Base-by-base conservation (phyloP, 2,329 filamentous ascomycete genomes). In the Pyrenophora tritici-repentis region DNA sequence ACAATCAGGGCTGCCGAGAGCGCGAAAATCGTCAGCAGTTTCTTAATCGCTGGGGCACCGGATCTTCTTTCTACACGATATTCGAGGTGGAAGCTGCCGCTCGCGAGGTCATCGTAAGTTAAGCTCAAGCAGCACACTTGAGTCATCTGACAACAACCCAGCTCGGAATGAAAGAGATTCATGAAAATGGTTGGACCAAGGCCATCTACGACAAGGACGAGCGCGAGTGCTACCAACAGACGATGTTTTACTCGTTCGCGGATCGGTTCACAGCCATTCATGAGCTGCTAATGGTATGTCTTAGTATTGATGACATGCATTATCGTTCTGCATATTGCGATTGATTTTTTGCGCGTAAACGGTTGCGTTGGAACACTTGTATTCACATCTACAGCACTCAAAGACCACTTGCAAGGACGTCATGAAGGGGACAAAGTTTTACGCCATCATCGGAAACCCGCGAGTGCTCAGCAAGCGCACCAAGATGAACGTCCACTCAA, bases 381-480 rank as follows among this genome's bases (percentile, higher is more conserved):
- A 24, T 24, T 24, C 6, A 12, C 34, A 18, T 36, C 10, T n/a
- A 32, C 14, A 55, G 52, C 20, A 20, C 14, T 57, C 56, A 1
- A 57, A 59, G 47, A 43, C 35, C 6, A 48, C 48, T 2, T 58
- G 54, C n/a, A 39, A 41, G 4, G 47, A 57, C 2, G 17, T 58
- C 7, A 14, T 59, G 40, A 69, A 59, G 17, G 24, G 40, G 14
- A 49, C 52, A n/a, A 47, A 48, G 2, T 33, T 55, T 13, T 35
- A 36, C 9, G 29, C 50, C 0, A 31, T 53, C 10, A 29, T 58
- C 12, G 56, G 54, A 4, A 53, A 57, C 10, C 56, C 56, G 0
- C 18, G 18, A 3, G 35, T 32, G 10, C 32, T 59, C 5, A 37
- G 37, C 10, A 17, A 16, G 4, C 54, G 54, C 43, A 53, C 54